Evolutionary conservation across 2,329 filamentous ascomycete species (phyloP), one percentile per base, ranked within the genome.

Genomic region (Incumbomyces lentus): DNA sequence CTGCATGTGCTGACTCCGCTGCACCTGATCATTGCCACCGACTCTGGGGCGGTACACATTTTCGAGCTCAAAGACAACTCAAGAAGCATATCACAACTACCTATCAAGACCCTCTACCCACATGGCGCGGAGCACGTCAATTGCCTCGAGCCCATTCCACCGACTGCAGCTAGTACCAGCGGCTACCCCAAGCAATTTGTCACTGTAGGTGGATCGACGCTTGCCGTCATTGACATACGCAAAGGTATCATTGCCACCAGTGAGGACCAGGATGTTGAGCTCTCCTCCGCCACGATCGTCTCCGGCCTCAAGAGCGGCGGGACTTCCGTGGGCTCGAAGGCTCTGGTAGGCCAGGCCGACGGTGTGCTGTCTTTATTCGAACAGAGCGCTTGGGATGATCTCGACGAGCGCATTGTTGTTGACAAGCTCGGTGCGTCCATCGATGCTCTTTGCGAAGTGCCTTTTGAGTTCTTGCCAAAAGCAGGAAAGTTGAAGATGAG

Each of bases 171-270:
- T 47, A 92, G 84, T 63, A 95, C 87, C 0, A 90, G 84, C 14
- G 89, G 89, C 4, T 90, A 86, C 62, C 81, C 86, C 58, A 95
- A 95, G 67, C 90, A 96, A 67, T 98, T 88, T 84, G 77, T 95
- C 44, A 92, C 84, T 32, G 95, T 89, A 0, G 92, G 92, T 30
- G 89, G 88, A 37, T 90, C 86, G 1, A 96, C 90, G 0, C 70
- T 98, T 16, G 86, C 88, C 1, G 82, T 95, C 32, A 94, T 88
- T 0, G 92, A 98, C 62, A 71, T 95, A 37, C 79, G 90, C 18
- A 76, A 86, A 40, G 90, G 90, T 12, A 86, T 95, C 5, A 69
- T 96, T 36, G 83, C 89, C 2, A 83, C 83, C 49, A 95, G 87
- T 55, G 92, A 95, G 60, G 88, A 96, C 59, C 92, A 96, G 62